Evolutionary conservation across 352 stramenopile species (phyloP), one percentile per base, ranked within the genome.

Genomic region (Elongisporangium senticosum): DNA sequence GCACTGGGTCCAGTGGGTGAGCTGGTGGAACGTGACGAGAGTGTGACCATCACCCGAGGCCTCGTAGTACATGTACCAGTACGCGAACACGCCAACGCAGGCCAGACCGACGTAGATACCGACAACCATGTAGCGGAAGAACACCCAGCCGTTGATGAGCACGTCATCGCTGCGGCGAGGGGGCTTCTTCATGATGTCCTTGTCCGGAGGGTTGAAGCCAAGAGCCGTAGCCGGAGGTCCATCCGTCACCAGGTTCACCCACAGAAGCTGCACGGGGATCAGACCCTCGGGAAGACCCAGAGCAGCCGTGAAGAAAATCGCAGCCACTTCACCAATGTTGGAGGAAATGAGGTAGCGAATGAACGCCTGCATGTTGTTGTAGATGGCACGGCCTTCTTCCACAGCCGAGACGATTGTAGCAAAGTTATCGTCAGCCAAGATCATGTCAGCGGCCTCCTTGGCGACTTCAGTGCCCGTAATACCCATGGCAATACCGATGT

Each of bases 241-340:
- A 73, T 99, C 98, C 11, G 97, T 99, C 37, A 99, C 97, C 17
- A 99, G 79, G 77, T 99, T 99, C n/a, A 99, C 96, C 97, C 97
- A 99, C 13, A 99, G 75, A 13, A 99, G 79, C 73, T 99, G 97
- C 61, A 99, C 97, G 2, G 98, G 95, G 55, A 97, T 99, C 20
- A 99, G 77, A 21, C 94, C 94, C 69, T 99, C 97, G 0, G 97
- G 97, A 26, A 99, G 83, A 43, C 97, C 97, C 26, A 98, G 75
- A 11, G 97, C 77, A 5, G 96, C 95, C 19, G 96, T 97, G 67
- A 99, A 97, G 69, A 99, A 98, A 62, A 99, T 99, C 4, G 96
- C 97, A 39, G 92, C 96, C 39, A 99, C 98, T 75, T 99, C 97
- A 62, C 97, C 97, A 71, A 99, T 99, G 83, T 99, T 99, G 55